Conservation (phyloP, 305 asterid species). For the Solanum chacoense region DNA sequence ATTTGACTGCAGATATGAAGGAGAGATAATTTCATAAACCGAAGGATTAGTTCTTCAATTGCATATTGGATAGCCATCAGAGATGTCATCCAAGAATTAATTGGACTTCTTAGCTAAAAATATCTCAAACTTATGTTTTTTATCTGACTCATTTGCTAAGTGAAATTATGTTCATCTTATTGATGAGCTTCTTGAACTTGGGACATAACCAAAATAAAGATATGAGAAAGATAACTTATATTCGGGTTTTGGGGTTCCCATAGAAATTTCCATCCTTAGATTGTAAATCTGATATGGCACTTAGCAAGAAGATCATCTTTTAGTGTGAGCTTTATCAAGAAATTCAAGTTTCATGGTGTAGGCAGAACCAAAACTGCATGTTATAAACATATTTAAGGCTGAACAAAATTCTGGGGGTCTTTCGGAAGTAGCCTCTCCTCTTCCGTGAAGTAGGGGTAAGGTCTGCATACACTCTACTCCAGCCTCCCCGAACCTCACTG, state of each 20-base stretch:
- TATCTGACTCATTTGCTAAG: neutral
- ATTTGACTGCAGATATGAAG: neutral
- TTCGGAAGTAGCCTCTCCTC: neutral
- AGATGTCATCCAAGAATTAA: neutral
- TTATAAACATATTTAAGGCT: neutral
- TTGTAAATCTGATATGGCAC: neutral
- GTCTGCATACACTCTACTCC: neutral
- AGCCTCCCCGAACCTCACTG: neutral
- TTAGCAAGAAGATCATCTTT: neutral
- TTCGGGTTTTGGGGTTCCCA: neutral
- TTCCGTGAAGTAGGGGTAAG: neutral
- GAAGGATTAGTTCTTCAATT: neutral
- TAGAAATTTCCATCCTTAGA: neutral
- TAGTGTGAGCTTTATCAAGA: neutral
- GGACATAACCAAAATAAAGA: neutral
- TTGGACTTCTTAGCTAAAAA: neutral
- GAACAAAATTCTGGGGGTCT: neutral
- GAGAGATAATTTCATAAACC: neutral
- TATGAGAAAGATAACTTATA: neutral
- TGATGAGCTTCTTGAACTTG: neutral
- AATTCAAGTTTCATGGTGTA: neutral
- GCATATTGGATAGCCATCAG: neutral
- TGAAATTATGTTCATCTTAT: neutral
- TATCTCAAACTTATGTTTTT: neutral
- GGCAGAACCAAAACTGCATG: neutral